phyloP scores from a whole-genome alignment of 169 alveolate species.

The Fabrea salina region DNA sequence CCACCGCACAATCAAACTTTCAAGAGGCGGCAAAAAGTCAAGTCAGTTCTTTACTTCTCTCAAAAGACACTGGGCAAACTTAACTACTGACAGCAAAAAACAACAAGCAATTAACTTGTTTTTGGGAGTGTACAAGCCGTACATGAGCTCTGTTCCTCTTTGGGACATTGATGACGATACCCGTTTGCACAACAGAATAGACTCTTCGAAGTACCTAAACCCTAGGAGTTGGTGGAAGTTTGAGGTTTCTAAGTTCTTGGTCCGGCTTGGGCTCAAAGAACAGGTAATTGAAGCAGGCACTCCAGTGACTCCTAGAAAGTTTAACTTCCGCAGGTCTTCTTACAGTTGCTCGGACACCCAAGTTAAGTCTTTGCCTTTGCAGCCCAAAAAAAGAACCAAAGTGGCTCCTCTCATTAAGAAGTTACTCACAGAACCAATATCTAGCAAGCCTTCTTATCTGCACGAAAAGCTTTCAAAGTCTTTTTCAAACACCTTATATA shows the following conservation, averaged over 20 bases:
- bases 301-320: no score
- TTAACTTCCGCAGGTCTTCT: no score
- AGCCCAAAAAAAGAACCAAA: no score
- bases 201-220: not conserved
- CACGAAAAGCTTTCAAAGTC: no score
- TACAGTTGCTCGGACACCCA: no score
- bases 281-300: no score
- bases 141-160: not conserved
- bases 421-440: no score
- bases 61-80: conserved; percentile 40
- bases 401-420: no score
- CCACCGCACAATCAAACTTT: not conserved
- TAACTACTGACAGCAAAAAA: conserved; percentile 30
- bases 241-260: not conserved
- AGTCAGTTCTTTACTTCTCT: conserved; percentile 11
- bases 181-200: not conserved
- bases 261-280: not conserved
- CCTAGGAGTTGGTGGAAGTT: conserved; percentile 11
- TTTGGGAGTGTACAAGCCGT: conserved; percentile 32
- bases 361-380: no score
- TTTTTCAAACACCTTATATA: no score
- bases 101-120: conserved; percentile 39
- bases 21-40: not conserved
- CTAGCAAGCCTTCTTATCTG: no score
- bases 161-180: conserved; percentile 27